Conservation (phyloP, 1,139 yeast species). For the Pichia sp. region DNA sequence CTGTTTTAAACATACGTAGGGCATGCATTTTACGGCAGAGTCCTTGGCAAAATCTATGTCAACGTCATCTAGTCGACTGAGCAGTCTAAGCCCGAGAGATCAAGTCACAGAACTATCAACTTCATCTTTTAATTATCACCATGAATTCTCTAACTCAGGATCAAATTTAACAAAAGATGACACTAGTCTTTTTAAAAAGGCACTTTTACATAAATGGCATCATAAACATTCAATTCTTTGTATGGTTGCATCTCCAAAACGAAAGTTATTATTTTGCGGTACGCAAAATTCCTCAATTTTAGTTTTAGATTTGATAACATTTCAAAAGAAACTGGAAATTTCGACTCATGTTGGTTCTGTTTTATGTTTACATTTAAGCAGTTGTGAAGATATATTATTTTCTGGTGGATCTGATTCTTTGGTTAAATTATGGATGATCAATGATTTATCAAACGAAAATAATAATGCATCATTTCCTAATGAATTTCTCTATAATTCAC, state of each 20-base stretch:
- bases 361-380: slow-evolving; percentile 54
- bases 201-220: slow-evolving; percentile 65
- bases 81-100: slow-evolving; percentile 8
- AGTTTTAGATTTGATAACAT: slow-evolving; percentile 63
- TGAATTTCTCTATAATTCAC: slow-evolving; percentile 3
- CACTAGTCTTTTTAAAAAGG: slow-evolving; percentile 9
- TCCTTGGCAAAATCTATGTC: neutral
- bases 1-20: no score
- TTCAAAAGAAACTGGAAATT: slow-evolving; percentile 42
- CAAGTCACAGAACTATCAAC: slow-evolving; percentile 1
- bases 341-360: slow-evolving; percentile 63
- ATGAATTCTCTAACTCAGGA: slow-evolving; percentile 7
- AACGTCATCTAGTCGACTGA: slow-evolving; percentile 4
- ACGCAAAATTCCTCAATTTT: slow-evolving; percentile 83
- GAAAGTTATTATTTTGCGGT: slow-evolving; percentile 73
- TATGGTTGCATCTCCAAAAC: slow-evolving; percentile 57
- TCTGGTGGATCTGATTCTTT: slow-evolving; percentile 89
- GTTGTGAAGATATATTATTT: slow-evolving; percentile 57
- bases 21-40: neutral
- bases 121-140: slow-evolving; percentile 13
- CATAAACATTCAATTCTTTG: slow-evolving; percentile 72
- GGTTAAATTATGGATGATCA: slow-evolving; percentile 74
- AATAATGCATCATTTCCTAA: slow-evolving; percentile 8
- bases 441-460: slow-evolving; percentile 12
- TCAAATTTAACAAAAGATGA: slow-evolving; percentile 13